A percentile compares a stretch with the other conserved stretches of the same genome.
Conservation (phyloP, 2,329 filamentous ascomycete genomes). For the Xylariaceae sp. region DNA sequence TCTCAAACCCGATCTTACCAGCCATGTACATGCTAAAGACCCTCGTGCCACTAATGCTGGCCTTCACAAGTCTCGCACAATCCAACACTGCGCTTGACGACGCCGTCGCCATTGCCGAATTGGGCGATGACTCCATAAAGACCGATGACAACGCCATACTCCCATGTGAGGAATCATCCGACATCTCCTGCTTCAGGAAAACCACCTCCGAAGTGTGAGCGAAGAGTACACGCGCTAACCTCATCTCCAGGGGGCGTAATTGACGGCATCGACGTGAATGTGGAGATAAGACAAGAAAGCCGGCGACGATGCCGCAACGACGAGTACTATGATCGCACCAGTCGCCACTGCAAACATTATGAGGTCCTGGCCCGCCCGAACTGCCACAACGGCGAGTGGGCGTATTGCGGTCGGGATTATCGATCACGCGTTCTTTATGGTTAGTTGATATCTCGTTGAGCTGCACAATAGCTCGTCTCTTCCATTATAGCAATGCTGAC, state of each 20-base stretch:
- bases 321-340: not conserved
- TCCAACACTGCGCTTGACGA: not conserved
- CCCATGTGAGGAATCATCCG: not conserved
- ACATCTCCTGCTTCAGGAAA: not conserved
- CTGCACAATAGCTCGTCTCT: not conserved
- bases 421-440: conserved; percentile 1
- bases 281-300: not conserved
- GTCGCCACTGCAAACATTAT: conserved; percentile 2
- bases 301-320: not conserved
- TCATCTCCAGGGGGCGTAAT: not conserved
- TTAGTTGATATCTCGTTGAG: not conserved
- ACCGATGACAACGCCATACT: not conserved
- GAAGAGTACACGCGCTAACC: not conserved
- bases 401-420: not conserved
- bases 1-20: not conserved
- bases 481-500: conserved; percentile 1
- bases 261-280: not conserved
- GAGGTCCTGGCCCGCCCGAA: not conserved
- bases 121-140: too few relatives aligned
- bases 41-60: conserved; percentile 6
- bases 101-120: not conserved
- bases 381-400: not conserved
- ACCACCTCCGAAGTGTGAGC: not conserved
- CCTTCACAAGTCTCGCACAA: conserved; percentile 3
- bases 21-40: conserved; percentile 12